A percentile compares a stretch with the other conserved stretches of the same genome.
Conservation (phyloP, 2,329 filamentous ascomycete genomes). For the Onygenales sp. region DNA sequence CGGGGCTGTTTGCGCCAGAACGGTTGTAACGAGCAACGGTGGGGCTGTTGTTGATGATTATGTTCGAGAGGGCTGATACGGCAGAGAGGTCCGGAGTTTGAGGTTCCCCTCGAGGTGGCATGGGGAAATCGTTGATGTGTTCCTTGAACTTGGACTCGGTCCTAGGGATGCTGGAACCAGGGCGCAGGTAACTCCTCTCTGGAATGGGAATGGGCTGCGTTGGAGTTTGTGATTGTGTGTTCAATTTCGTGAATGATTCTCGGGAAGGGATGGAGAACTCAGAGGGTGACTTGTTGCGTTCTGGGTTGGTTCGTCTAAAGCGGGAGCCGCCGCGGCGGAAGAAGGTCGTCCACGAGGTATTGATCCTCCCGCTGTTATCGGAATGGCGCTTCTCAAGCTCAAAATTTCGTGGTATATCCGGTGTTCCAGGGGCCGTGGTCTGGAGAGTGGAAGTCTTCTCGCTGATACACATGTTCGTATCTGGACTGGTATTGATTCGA, state of each 20-base stretch:
- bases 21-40: conserved; percentile 19
- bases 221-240: conserved; percentile 38
- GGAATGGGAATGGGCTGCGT: conserved; percentile 28
- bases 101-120: conserved; percentile 70
- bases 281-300: conserved; percentile 44
- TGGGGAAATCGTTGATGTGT: conserved; percentile 75
- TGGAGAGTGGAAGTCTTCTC: neutral
- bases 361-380: conserved; percentile 39
- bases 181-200: conserved; percentile 36
- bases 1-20: conserved; percentile 35
- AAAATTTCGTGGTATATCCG: conserved; percentile 44
- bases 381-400: conserved; percentile 47
- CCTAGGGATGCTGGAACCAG: conserved; percentile 55
- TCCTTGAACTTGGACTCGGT: conserved; percentile 88
- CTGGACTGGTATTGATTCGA: neutral
- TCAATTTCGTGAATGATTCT: conserved; percentile 64
- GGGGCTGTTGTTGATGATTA: neutral
- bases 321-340: conserved; percentile 57
- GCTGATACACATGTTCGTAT: conserved; percentile 1
- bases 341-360: conserved; percentile 58
- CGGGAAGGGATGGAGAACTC: conserved; percentile 90
- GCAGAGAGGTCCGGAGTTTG: conserved; percentile 50
- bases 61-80: too few relatives aligned
- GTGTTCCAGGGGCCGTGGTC: conserved; percentile 19
- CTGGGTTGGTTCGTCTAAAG: conserved; percentile 46